Conservation (phyloP, 116 monocot genomes). For the Posidonia oceanica region DNA sequence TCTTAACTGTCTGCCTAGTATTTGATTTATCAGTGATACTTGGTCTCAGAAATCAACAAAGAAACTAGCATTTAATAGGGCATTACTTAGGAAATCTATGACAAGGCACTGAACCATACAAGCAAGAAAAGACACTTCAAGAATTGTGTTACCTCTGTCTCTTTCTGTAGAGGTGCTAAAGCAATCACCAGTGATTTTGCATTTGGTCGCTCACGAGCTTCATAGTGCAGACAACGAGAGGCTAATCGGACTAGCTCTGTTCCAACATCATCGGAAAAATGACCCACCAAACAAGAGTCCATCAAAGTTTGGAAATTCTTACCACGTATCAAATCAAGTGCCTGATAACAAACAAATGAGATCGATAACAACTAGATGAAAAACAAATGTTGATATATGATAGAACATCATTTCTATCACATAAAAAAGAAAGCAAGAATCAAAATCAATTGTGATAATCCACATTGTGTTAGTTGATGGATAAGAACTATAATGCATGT, state of each 20-base stretch:
- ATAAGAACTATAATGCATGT: too few species aligned
- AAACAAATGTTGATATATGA: neutral
- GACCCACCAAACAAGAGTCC: conserved; percentile 48
- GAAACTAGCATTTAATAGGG: neutral
- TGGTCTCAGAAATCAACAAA: too few species aligned
- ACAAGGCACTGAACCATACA: neutral
- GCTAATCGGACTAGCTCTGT: conserved; percentile 46
- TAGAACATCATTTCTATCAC: neutral
- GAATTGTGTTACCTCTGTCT: conserved; percentile 20
- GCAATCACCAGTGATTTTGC: conserved; percentile 41
- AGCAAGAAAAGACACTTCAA: neutral
- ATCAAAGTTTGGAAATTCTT: conserved; percentile 43
- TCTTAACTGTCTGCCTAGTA: too few species aligned
- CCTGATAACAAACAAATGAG: conserved; percentile 12
- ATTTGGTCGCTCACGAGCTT: conserved; percentile 48
- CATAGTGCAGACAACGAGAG: conserved; percentile 46
- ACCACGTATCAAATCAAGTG: conserved; percentile 51
- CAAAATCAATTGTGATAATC: too few species aligned
- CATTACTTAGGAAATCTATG: neutral
- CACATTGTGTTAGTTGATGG: too few species aligned
- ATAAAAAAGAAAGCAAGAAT: neutral
- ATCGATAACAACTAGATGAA: neutral
- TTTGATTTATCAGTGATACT: too few species aligned
- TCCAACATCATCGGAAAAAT: conserved; percentile 53
- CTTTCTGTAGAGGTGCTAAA: conserved; percentile 37